These are phyloP conservation scores for Penicillium paxilli DNA, from an alignment of 495 filamentous ascomycete genomes.

Conservation along the genomic window DNA sequence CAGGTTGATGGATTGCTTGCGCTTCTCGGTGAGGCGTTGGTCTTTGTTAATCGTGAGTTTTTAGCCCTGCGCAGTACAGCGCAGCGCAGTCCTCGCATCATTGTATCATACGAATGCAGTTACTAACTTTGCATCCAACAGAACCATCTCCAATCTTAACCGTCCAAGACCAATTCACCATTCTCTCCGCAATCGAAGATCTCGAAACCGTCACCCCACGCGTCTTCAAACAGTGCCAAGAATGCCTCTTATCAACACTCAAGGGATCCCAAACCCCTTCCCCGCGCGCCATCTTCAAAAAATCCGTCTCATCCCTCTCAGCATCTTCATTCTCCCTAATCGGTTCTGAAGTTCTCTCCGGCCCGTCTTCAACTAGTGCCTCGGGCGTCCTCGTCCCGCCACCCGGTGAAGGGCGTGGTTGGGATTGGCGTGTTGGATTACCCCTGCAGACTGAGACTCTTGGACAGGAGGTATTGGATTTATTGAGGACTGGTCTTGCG, in stretches of 20 bases:
- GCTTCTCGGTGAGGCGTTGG: conserved; percentile 77
- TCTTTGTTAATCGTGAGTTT: conserved; percentile 65
- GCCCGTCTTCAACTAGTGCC: conserved; percentile 45
- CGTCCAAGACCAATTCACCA: conserved; percentile 66
- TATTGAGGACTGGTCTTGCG: conserved; percentile 73
- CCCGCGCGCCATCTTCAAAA: conserved; percentile 65
- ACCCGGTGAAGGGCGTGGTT: conserved; percentile 53
- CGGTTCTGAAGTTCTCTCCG: conserved; percentile 69
- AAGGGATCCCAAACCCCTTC: too few relatives aligned
- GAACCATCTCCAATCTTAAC: conserved; percentile 38
- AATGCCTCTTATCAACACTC: conserved; percentile 59
- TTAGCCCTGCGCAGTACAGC: too few relatives aligned
- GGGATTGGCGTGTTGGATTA: conserved; percentile 84
- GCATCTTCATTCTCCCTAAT: conserved; percentile 64
- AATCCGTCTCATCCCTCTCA: conserved; percentile 59
- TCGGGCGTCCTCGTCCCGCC: conserved; percentile 53
- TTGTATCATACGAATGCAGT: too few relatives aligned
- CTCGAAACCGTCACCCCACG: conserved; percentile 70
- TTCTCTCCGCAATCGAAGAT: conserved; percentile 82
- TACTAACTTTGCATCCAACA: conserved; percentile 2
- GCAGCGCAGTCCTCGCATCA: too few relatives aligned
- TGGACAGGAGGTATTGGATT: conserved; percentile 66
- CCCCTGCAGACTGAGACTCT: conserved; percentile 50
- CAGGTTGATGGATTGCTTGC: conserved; percentile 82
- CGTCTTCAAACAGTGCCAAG: conserved; percentile 69